These are phyloP conservation scores for Paratinospora sagittata DNA, from an alignment of 164 flowering plant species.

Conservation along the genomic window DNA sequence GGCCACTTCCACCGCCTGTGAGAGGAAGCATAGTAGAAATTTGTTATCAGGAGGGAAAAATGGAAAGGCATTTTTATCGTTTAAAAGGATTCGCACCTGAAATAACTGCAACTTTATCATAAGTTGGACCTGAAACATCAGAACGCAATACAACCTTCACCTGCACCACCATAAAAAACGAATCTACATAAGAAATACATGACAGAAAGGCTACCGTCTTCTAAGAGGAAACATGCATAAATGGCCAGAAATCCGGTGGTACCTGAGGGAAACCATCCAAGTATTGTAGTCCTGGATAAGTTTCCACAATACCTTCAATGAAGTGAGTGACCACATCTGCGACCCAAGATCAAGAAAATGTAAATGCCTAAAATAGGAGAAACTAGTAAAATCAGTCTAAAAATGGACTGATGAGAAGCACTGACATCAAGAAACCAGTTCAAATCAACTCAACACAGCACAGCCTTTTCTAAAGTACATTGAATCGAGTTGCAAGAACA, in stretches of 20 bases:
- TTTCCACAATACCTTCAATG: conserved; percentile 89
- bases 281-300: conserved; percentile 81
- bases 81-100: conserved; percentile 52
- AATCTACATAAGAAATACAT: background rate
- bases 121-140: conserved; percentile 59
- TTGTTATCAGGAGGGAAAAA: background rate
- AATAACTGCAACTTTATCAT: conserved; percentile 86
- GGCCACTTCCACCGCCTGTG: conserved; percentile 98
- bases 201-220: background rate
- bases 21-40: background rate
- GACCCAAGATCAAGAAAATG: conserved; percentile 1
- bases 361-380: background rate
- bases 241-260: background rate
- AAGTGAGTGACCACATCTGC: conserved; percentile 91
- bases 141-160: conserved; percentile 92
- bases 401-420: background rate
- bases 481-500: no score
- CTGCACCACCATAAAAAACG: conserved; percentile 30
- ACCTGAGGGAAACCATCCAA: conserved; percentile 95
- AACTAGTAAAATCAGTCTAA: background rate
- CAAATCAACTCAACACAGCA: no score
- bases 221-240: background rate
- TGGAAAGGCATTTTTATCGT: background rate
- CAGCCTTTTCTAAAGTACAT: no score
- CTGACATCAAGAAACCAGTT: background rate